Base-by-base conservation (phyloP, 169 alveolate species). In the Plasmodium chabaudi region DNA sequence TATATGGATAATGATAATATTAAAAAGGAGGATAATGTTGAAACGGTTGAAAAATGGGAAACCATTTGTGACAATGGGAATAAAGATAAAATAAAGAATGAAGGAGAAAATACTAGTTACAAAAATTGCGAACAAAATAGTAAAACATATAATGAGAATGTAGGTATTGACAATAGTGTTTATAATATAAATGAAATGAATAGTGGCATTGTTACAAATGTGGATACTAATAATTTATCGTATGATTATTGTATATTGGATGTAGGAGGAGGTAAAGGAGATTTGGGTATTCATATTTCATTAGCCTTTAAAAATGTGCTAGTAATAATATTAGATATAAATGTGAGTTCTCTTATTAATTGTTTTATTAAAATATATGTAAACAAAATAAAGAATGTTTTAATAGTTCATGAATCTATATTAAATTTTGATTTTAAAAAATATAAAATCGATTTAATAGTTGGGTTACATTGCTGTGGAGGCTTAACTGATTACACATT, bases 221-320 rank as follows among this genome's bases (percentile, higher is more conserved):
- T 53, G 7, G 12, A 51, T 5, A 19, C 0, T 17, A 27, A 34
- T 70, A 65, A 39, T 65, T 56, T 47, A 46, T 65, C 71, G 34
- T 79, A 79, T 42, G 89, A 79, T 53, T 67, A 65, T 44, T 79
- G 89, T 25, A 67, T 79, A 59, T 69, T 79, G 19, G 89, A 79
- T 56, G 89, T 79, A 44, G 89, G 89, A 13, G 89, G 89, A 65
- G 89, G 89, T 3, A 79, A 79, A 79, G 89, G 89, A 5, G 89
- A 79, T 51, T 64, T 79, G 53, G 89, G 89, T n/a, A 79, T 79
- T 39, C 59, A 79, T 63, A 79, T 79, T 79, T 64, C 89, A 12
- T 34, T 65, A 79, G 82, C 82, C 9, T 79, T 79, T 79, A 65
- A 65, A 79, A 79, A 79, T 60, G 64, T 67, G 15, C 49, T 79